A percentile compares a stretch with the other conserved stretches of the same genome.
These are phyloP conservation scores for Prunus davidiana DNA, from an alignment of 306 rosid species.

Conservation along the genomic window DNA sequence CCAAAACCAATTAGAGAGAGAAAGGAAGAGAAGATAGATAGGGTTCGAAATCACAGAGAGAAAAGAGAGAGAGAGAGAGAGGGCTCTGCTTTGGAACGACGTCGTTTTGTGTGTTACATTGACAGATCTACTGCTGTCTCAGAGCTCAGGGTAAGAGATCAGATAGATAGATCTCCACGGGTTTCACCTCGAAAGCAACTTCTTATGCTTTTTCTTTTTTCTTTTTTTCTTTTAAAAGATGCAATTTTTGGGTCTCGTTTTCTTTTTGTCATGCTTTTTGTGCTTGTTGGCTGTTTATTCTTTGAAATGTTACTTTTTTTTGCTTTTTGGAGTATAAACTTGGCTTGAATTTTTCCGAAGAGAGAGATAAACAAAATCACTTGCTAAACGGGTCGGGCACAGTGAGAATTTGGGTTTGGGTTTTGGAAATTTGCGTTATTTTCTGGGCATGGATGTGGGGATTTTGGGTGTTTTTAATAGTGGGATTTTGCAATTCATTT, in stretches of 20 bases:
- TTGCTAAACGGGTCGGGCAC: not conserved
- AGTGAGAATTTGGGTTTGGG: not conserved
- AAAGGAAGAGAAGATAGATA: slow-evolving; percentile 20
- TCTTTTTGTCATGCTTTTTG: not conserved
- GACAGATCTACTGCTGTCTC: slow-evolving; percentile 20
- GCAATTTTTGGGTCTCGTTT: not conserved
- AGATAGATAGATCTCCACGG: slow-evolving; percentile 14
- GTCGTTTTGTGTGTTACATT: slow-evolving; percentile 6
- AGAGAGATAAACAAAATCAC: not conserved
- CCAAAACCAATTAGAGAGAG: slow-evolving; percentile 23
- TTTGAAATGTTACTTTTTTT: no score
- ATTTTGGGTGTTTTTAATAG: not conserved
- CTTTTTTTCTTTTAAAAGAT: not conserved
- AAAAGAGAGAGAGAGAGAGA: not conserved
- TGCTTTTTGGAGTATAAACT: not conserved
- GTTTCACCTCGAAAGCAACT: not conserved
- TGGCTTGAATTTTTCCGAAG: not conserved
- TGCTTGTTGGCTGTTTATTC: not conserved
- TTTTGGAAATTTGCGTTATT: not conserved
- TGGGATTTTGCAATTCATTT: not conserved
- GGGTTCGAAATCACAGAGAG: not conserved
- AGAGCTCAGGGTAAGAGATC: slow-evolving; percentile 8
- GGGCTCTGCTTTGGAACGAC: slow-evolving; percentile 7
- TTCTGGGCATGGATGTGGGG: not conserved
- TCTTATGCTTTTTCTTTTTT: slow-evolving; percentile 1